phyloP scores from a whole-genome alignment of 83 land plant genomes.

The Diphasiastrum complanatum region DNA sequence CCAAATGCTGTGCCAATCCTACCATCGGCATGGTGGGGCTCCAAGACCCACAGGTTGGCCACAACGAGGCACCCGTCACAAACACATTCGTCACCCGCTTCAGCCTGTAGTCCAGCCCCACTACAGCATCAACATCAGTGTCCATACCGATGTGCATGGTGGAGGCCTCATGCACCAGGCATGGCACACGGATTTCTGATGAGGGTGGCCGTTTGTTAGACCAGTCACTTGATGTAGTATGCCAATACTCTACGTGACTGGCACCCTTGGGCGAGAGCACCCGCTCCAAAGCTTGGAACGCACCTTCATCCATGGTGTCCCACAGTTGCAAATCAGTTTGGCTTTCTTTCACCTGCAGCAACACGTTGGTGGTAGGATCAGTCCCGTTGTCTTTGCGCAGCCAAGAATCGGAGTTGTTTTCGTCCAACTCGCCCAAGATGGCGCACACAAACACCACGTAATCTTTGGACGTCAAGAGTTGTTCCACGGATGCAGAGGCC shows the following conservation, averaged over 20 bases:
- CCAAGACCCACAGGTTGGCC: conserved; percentile 10
- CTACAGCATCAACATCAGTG: neutral
- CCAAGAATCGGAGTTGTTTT: conserved; percentile 11
- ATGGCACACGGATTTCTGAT: neutral
- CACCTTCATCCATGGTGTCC: conserved; percentile 5
- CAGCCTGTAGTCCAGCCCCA: conserved; percentile 15
- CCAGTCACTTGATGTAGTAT: neutral
- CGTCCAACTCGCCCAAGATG: conserved; percentile 10
- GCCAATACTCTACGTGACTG: neutral
- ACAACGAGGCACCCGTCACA: conserved; percentile 13
- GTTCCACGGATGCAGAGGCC: conserved; percentile 14
- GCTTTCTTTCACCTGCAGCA: neutral
- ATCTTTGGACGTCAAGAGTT: conserved; percentile 11
- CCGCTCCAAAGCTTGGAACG: conserved; percentile 3
- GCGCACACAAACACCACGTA: conserved; percentile 25
- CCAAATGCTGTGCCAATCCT: no score
- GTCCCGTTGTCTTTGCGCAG: conserved; percentile 1
- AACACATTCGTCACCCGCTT: conserved; percentile 16
- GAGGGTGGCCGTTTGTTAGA: neutral
- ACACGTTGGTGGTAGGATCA: conserved; percentile 4
- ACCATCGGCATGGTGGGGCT: no score
- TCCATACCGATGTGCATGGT: neutral
- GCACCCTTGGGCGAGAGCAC: neutral
- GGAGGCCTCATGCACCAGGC: conserved; percentile 1
- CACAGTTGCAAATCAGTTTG: neutral